Percentiles rank a stretch among this genome's conserved stretches.
phyloP scores from a whole-genome alignment of 1,139 yeast species.

The Martiniozyma asiatica region DNA sequence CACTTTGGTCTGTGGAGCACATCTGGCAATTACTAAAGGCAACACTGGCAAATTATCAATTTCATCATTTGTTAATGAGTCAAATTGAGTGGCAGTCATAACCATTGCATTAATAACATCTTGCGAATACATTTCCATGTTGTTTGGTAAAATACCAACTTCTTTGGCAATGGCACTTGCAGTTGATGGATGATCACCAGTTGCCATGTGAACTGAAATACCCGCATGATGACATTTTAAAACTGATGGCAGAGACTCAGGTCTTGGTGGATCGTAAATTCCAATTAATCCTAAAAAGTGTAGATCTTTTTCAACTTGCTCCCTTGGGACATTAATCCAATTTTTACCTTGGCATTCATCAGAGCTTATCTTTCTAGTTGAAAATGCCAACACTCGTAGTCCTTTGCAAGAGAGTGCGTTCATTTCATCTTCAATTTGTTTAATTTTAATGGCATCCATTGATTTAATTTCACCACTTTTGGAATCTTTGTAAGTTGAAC shows the following conservation, averaged over 20 bases:
- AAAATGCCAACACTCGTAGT: slow-evolving; percentile 64
- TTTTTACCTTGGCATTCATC: slow-evolving; percentile 14
- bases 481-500: slow-evolving; percentile 43
- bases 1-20: slow-evolving; percentile 80
- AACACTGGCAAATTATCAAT: slow-evolving; percentile 59
- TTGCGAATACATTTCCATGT: slow-evolving; percentile 48
- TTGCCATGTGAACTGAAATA: slow-evolving; percentile 72
- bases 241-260: slow-evolving; percentile 60
- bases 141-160: slow-evolving; percentile 71
- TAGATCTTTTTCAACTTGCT: slow-evolving; percentile 40
- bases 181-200: slow-evolving; percentile 79
- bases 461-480: slow-evolving; percentile 23
- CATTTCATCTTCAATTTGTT: slow-evolving; percentile 44
- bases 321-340: slow-evolving; percentile 31
- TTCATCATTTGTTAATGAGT: slow-evolving; percentile 46
- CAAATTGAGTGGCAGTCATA: slow-evolving; percentile 69
- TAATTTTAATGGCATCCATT: slow-evolving; percentile 32
- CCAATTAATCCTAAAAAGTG: slow-evolving; percentile 63
- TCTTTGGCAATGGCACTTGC: slow-evolving; percentile 76
- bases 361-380: slow-evolving; percentile 30
- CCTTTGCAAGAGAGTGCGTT: slow-evolving; percentile 56
- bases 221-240: slow-evolving; percentile 64
- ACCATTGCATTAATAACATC: slow-evolving; percentile 58
- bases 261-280: slow-evolving; percentile 74
- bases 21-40: slow-evolving; percentile 72